These are phyloP conservation scores for Infundibulicybe gibba DNA, from an alignment of 768 basidiomycete genomes.

Conservation along the genomic window DNA sequence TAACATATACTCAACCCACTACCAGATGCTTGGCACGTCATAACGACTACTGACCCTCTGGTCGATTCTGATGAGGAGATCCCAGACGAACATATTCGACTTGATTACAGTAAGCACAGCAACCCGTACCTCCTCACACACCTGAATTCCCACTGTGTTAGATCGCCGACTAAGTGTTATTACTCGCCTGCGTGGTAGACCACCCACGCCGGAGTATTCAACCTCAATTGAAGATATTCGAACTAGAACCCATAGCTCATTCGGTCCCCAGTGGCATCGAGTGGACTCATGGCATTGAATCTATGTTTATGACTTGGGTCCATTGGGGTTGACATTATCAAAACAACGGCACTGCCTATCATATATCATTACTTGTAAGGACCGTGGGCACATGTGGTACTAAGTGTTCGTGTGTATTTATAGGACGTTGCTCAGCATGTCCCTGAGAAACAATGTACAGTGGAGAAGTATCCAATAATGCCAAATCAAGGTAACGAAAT, in stretches of 20 bases:
- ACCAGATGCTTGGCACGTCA: slow-evolving; percentile 72
- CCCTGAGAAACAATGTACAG: no score
- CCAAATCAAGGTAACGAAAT: neutral
- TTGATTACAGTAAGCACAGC: slow-evolving; percentile 58
- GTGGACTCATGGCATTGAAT: no score
- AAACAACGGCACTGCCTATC: no score
- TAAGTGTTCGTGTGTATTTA: no score
- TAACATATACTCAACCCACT: slow-evolving; percentile 4
- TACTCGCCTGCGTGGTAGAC: slow-evolving; percentile 45
- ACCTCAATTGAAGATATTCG: slow-evolving; percentile 9
- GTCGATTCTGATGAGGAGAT: slow-evolving; percentile 72
- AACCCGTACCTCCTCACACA: neutral
- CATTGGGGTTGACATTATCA: no score
- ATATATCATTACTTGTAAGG: no score
- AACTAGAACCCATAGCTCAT: slow-evolving; percentile 1
- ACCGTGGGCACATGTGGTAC: no score
- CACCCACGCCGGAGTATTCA: slow-evolving; percentile 42
- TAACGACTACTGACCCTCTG: slow-evolving; percentile 60
- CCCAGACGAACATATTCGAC: slow-evolving; percentile 55
- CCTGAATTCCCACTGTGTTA: slow-evolving; percentile 16
- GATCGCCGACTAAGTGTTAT: slow-evolving; percentile 52
- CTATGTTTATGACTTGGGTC: no score
- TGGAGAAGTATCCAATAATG: slow-evolving; percentile 20
- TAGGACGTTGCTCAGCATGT: no score
- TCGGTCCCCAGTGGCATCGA: no score